Base-by-base conservation (phyloP, 1,139 yeast genomes). In the Magnusiomyces ingens region DNA sequence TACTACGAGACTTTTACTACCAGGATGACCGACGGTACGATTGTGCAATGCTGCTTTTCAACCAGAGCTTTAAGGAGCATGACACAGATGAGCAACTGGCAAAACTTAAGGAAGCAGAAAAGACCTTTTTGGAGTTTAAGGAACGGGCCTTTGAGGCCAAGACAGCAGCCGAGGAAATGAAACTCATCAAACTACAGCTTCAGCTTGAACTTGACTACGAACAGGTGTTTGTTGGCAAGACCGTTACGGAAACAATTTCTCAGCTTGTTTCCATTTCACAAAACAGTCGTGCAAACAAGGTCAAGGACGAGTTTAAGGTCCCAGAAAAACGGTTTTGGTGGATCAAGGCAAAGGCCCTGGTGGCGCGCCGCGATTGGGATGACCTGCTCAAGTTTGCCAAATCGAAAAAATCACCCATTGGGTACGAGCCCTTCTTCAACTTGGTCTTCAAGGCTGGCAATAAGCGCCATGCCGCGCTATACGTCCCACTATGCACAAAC, bases 321-420 rank as follows among this genome's bases (percentile, higher is more conserved):
- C 70, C 82, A 0, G 84, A 80, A 8, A 80, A 77, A 57, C 85
- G 86, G 58, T 79, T 76, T 58, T 82, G 89, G 76, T 78, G 80
- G 70, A 69, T 83, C 35, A 80, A 82, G 22, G 67, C 90, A 19
- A 77, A 78, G 21, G 77, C 79, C 0, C 75, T 81, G 51, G 73
- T 82, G 0, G 69, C 74, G 13, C 63, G 74, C 1, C 74, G 78
- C 6, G 82, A 83, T 50, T 87, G 85, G 73, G 86, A 82, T 32
- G 82, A 80, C 49, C 67, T 91, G 40, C 79, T 70, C 58, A 69
- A 73, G 42, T 74, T 79, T 62, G 73, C 78, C 0, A 68, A 65
- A 1, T 67, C 76, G 10, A 75, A 76, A 53, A 82, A 79, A 60
- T 78, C 94, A 0, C 89, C 91, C 0, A 85, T 89, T 53, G 94